Base-by-base conservation (phyloP, 1,139 yeast genomes). In the Pichia sp. region DNA sequence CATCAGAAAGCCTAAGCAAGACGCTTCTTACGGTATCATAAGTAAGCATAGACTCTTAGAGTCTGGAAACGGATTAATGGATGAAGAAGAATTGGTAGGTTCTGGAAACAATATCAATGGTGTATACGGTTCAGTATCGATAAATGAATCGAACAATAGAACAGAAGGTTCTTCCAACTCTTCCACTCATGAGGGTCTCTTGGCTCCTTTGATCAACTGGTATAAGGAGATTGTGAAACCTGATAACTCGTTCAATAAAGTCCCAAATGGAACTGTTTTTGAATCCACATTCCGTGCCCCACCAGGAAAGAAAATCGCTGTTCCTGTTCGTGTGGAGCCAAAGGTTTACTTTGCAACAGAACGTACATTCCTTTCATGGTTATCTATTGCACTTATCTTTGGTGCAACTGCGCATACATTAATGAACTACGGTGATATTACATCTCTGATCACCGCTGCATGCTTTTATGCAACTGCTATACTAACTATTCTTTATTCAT, bases 401-500 rank as follows among this genome's bases (percentile, higher is more conserved):
- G 85, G 87, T 44, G 87, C 85, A 51, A 83, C 90, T 9, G 87
- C 90, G 1, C 82, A 85, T 18, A 73, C 90, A 1, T 73, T 86
- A 58, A 71, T 86, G 61, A 83, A 83, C 55, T 86, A 83, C 66
- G 93, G 95, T 61, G 79, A 82, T 54, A 71, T 73, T 48, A 72
- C 82, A 42, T 83, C 96, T 0, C 75, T 89, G 61, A 77, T 88
- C 44, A 96, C 97, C 0, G 85, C 96, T 0, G 76, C 89, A 52
- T 95, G 96, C n/a, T 93, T 93, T 70, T 90, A 87, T 70, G 54
- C 87, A 21, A 82, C 95, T 25, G 89, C 98, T 0, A 74, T 89
- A 40, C 72, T 81, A 55, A 85, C 95, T 12, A 79, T 91, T 54
- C 52, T 74, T 19, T 91, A 91, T 68, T 79, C 96, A n/a, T 78